Percentiles rank a stretch among this genome's conserved stretches.
These are phyloP conservation scores for Verbena officinalis DNA, from an alignment of 257 asterid genomes.

Conservation along the genomic window DNA sequence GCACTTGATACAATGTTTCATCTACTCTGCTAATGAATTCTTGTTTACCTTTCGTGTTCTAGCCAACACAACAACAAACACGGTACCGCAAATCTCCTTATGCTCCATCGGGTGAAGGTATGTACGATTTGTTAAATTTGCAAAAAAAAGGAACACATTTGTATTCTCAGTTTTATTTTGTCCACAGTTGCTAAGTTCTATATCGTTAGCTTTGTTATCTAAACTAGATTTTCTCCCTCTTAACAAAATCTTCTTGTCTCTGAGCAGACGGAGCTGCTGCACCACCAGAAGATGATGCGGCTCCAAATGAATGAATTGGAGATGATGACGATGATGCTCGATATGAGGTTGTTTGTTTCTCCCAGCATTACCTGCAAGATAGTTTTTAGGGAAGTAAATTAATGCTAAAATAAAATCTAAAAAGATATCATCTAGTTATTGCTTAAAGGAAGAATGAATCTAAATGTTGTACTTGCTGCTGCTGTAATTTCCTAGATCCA, in stretches of 20 bases:
- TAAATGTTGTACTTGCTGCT: slow-evolving; percentile 30
- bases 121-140: slow-evolving; percentile 13
- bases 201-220: no score
- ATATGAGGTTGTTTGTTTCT: not conserved
- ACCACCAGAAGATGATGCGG: slow-evolving; percentile 39
- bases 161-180: no score
- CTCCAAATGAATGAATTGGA: slow-evolving; percentile 35
- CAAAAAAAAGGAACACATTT: no score
- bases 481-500: slow-evolving; percentile 24
- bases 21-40: slow-evolving; percentile 14
- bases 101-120: slow-evolving; percentile 97
- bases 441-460: slow-evolving; percentile 28
- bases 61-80: slow-evolving; percentile 97
- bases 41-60: slow-evolving; percentile 30
- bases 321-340: not conserved
- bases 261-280: slow-evolving; percentile 36
- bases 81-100: slow-evolving; percentile 90
- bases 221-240: not conserved
- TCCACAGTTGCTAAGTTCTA: no score
- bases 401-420: slow-evolving; percentile 23
- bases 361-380: slow-evolving; percentile 22
- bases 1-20: not conserved
- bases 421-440: slow-evolving; percentile 2
- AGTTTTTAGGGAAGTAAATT: slow-evolving; percentile 22
- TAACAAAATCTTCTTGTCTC: not conserved